Evolutionary conservation across 2,329 filamentous ascomycete genomes (phyloP), one percentile per base, ranked within the genome.

Genomic region (Thielaviopsis punctulata): DNA sequence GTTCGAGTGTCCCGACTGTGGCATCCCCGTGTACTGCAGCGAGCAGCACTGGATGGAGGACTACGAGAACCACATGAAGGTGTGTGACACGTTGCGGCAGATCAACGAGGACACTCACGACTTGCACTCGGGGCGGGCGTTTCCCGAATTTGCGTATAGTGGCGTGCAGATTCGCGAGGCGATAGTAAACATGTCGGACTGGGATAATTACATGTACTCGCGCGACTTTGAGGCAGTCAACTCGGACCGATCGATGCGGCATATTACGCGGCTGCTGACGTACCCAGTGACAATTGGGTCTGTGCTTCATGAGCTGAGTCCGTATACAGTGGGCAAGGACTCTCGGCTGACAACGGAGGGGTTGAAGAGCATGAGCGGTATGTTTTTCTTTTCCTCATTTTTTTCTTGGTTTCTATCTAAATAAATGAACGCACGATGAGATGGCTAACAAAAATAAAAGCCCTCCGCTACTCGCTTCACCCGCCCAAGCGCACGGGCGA

Each of bases 51-150:
- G 90, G 85, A 87, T 85, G 63, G 87, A 93, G 60, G 87, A 96
- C 65, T 98, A 95, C 62, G 90, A 96, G 66, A 76, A 81, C 18
- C 92, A 98, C 66, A 66, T 98, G 56, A 79, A 95, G 62, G 82
- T 98, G 33, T 98, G 92, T 65, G 90, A 98, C 61, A 85, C 85
- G 0, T 70, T 98, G 53, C 75, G 84, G 58, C 84, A 96, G 67
- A 90, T 95, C 67, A 98, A 98, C 60, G 92, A 98, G 68, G 92
- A 98, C 62, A 92, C 98, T 60, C 93, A 98, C 63, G 92, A 98
- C 65, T 68, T 98, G 58, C 76, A 84, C 49, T 95, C 87, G 18
- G 92, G 92, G 3, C 78, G 92, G 24, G 84, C 87, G 65, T 98
- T 98, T 66, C 82, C 85, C 13, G 93, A 98, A 65, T 96, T 94